Conservation (phyloP, 768 basidiomycete species). For the Boletus pseudopeckii region DNA sequence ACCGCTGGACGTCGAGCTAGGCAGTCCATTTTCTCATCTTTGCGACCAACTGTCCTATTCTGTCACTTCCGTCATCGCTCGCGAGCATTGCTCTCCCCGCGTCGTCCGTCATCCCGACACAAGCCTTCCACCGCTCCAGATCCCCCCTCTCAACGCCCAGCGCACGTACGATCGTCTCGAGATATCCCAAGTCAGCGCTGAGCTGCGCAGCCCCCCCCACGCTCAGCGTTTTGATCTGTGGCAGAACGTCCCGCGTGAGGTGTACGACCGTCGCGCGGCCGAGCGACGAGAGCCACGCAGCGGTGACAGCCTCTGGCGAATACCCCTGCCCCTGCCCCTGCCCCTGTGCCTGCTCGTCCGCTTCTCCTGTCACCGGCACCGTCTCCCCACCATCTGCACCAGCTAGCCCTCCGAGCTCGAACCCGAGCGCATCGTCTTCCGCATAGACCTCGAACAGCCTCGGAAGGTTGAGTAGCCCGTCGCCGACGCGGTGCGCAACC, state of each 20-base stretch:
- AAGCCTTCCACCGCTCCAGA: conserved; percentile 76
- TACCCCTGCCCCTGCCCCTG: conserved; percentile 4
- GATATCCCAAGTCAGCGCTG: conserved; percentile 80
- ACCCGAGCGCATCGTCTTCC: conserved; percentile 85
- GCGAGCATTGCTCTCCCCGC: conserved; percentile 27
- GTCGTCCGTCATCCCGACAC: conserved; percentile 57
- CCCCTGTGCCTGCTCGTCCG: conserved; percentile 26
- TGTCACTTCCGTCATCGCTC: conserved; percentile 20
- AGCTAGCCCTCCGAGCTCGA: conserved; percentile 81
- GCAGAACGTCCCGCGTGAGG: conserved; percentile 67
- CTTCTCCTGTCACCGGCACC: conserved; percentile 11
- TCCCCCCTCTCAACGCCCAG: conserved; percentile 85
- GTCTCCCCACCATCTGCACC: conserved; percentile 50
- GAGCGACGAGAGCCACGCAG: conserved; percentile 91
- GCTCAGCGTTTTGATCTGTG: conserved; percentile 63
- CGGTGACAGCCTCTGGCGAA: conserved; percentile 77
- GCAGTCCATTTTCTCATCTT: conserved; percentile 33
- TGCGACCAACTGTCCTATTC: conserved; percentile 19
- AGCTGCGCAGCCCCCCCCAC: conserved; percentile 77
- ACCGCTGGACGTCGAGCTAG: not conserved
- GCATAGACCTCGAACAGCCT: conserved; percentile 93
- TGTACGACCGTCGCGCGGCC: conserved; percentile 75
- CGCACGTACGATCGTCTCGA: conserved; percentile 86
- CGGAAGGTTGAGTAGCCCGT: conserved; percentile 92
- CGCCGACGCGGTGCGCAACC: conserved; percentile 82